These are phyloP conservation scores for Nematocida major DNA, from an alignment of 371 early-diverging fungal genomes.

Conservation along the genomic window DNA sequence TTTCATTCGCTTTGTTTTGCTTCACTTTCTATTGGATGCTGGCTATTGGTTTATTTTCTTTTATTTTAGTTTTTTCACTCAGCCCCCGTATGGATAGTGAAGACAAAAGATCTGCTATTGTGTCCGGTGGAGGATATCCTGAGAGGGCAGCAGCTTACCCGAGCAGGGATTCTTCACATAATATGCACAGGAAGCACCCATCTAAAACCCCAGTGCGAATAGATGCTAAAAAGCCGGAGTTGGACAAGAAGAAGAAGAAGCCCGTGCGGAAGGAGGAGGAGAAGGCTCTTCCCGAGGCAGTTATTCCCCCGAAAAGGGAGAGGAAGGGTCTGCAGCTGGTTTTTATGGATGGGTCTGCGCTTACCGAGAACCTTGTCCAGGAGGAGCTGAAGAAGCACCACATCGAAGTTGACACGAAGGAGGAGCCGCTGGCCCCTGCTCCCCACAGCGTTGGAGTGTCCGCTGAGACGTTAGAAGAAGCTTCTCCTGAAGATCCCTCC, in stretches of 20 bases:
- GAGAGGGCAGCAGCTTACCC: neutral
- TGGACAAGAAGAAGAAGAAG: constrained; percentile 20
- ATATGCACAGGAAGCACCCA: neutral
- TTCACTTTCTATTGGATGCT: neutral
- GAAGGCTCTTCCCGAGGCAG: too few species aligned
- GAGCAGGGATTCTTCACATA: neutral
- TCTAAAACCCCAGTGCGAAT: neutral
- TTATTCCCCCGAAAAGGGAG: constrained; percentile 1
- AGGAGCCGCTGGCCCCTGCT: too few species aligned
- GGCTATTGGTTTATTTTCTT: constrained; percentile 22
- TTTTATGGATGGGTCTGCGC: neutral
- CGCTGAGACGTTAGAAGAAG: too few species aligned
- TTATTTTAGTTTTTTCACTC: constrained; percentile 47
- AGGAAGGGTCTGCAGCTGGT: constrained; percentile 9
- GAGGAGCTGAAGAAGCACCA: constrained; percentile 35
- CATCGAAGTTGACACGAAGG: neutral
- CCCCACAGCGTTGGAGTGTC: too few species aligned
- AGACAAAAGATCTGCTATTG: constrained; percentile 24
- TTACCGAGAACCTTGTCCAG: neutral
- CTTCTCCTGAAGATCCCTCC: too few species aligned
- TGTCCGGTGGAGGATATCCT: neutral
- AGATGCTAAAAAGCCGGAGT: neutral
- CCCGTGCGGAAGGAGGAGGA: neutral
- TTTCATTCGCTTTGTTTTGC: neutral
- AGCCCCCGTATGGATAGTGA: constrained; percentile 49